A percentile compares a stretch with the other conserved stretches of the same genome.
These are phyloP conservation scores for Spizellomyces sp. DNA, from an alignment of 192 early-diverging fungal genomes.

Conservation along the genomic window DNA sequence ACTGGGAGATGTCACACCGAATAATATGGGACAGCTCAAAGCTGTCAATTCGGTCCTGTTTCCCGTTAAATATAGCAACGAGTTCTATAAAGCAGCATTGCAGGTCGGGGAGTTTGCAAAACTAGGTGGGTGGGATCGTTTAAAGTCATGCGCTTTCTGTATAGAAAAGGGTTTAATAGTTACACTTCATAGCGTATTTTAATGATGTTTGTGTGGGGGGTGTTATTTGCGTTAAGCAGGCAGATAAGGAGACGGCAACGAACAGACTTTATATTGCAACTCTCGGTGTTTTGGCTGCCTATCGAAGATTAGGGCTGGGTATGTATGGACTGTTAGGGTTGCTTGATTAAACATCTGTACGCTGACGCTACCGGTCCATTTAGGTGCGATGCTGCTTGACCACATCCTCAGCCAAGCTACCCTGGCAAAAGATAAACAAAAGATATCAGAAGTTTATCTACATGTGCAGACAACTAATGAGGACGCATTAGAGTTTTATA, in stretches of 20 bases:
- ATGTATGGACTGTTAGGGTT: neutral
- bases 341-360: no score
- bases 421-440: neutral
- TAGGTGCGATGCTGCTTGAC: slow-evolving; percentile 19
- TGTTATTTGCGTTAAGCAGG: slow-evolving; percentile 4
- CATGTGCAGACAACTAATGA: slow-evolving; percentile 4
- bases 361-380: neutral
- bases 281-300: slow-evolving; percentile 22
- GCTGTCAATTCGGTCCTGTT: slow-evolving; percentile 12
- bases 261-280: slow-evolving; percentile 11
- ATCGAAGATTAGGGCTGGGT: slow-evolving; percentile 30
- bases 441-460: slow-evolving; percentile 1
- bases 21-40: slow-evolving; percentile 34
- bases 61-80: neutral
- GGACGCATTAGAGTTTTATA: slow-evolving; percentile 4
- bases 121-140: slow-evolving; percentile 20
- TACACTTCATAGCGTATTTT: slow-evolving; percentile 21
- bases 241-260: neutral
- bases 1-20: slow-evolving; percentile 29
- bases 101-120: slow-evolving; percentile 19
- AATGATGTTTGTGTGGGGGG: slow-evolving; percentile 36
- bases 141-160: neutral
- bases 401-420: slow-evolving; percentile 1
- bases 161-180: neutral
- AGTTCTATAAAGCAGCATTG: slow-evolving; percentile 30